phyloP scores from a whole-genome alignment of 2,329 filamentous ascomycete species.

The Beauveria asiatica region DNA sequence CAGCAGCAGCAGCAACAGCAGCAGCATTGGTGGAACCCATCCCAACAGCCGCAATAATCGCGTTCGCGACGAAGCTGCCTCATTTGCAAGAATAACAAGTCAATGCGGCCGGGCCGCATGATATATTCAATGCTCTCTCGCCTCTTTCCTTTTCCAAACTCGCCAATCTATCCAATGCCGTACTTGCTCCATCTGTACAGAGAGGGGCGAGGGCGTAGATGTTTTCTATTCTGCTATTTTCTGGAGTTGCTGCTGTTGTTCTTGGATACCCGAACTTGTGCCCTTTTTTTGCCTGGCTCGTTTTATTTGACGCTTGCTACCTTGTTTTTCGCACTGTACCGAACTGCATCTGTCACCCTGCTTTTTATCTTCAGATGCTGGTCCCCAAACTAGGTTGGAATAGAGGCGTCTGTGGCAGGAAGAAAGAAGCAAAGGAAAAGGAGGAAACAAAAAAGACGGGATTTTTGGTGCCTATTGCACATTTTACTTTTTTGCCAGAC shows the following conservation, averaged over 20 bases:
- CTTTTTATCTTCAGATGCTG: slow-evolving; percentile 36
- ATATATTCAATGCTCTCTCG: background rate
- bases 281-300: slow-evolving; percentile 15
- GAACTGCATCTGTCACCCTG: slow-evolving; percentile 1
- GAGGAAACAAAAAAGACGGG: background rate
- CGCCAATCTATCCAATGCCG: background rate
- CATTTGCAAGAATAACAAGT: background rate
- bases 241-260: slow-evolving; percentile 21
- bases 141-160: background rate
- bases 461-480: background rate
- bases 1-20: slow-evolving; percentile 9
- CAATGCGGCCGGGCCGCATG: slow-evolving; percentile 1
- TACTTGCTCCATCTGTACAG: background rate
- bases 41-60: slow-evolving; percentile 13
- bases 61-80: background rate
- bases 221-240: slow-evolving; percentile 13
- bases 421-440: slow-evolving; percentile 3
- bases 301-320: background rate
- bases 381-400: slow-evolving; percentile 20
- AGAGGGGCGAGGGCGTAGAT: background rate
- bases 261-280: slow-evolving; percentile 28
- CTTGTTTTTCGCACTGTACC: background rate
- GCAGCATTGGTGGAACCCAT: slow-evolving; percentile 12
- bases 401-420: slow-evolving; percentile 29
- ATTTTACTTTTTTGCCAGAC: background rate